Evolutionary conservation across 768 basidiomycete genomes (phyloP).

Genomic region (Tricholoma matsutake): DNA sequence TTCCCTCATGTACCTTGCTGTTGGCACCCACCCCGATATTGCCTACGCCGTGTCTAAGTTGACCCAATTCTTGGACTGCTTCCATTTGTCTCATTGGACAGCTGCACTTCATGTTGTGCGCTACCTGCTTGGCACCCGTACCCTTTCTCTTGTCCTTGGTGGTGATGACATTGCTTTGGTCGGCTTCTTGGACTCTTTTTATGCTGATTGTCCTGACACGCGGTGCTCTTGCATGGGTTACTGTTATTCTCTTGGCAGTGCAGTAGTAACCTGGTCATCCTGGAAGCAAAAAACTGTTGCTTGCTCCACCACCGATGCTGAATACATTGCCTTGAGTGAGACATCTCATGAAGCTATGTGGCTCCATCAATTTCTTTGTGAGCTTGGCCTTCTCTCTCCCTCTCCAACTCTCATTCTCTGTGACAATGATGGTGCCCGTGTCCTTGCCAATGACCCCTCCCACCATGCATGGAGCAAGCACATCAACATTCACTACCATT

Average conservation of each 20-base stretch:
- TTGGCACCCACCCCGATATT: conserved; percentile 25
- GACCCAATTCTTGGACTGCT: conserved; percentile 27
- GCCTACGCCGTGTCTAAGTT: conserved; percentile 21
- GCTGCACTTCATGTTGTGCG: conserved; percentile 18
- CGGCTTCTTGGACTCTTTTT: conserved; percentile 15
- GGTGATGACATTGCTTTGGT: background rate
- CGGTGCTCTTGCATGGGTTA: conserved; percentile 28
- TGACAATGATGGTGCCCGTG: conserved; percentile 34
- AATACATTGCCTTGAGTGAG: conserved; percentile 34
- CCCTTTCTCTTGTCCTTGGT: conserved; percentile 5
- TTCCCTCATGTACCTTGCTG: conserved; percentile 15
- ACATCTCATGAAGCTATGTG: conserved; percentile 10
- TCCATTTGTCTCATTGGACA: conserved; percentile 22
- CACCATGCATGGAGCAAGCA: conserved; percentile 35
- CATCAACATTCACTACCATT: conserved; percentile 37
- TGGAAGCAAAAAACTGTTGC: conserved; percentile 32
- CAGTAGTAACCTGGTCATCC: conserved; percentile 33
- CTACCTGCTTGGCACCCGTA: conserved; percentile 11
- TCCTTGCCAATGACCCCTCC: conserved; percentile 26
- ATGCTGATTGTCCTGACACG: conserved; percentile 11
- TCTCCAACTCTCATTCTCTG: conserved; percentile 9
- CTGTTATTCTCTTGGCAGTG: conserved; percentile 27
- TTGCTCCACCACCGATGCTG: conserved; percentile 27
- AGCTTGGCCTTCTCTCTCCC: conserved; percentile 4
- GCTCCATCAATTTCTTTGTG: conserved; percentile 11